A percentile compares a stretch with the other conserved stretches of the same genome.
Evolutionary conservation across 208 protist genomes (phyloP).

Genomic region (Eutreptiella sp.): DNA sequence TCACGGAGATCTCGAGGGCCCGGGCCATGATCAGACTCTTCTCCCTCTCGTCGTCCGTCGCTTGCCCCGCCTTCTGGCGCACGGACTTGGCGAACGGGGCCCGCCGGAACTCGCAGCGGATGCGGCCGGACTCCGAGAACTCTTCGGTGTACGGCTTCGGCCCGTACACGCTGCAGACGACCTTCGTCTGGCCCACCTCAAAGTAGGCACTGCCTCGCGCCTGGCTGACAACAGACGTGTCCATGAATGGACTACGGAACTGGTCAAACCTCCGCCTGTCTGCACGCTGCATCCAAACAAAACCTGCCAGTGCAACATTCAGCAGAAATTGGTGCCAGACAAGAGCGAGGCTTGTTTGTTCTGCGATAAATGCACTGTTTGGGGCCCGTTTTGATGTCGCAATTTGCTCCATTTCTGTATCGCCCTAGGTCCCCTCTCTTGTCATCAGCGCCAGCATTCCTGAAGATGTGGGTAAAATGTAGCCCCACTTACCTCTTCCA

Average conservation of each 20-base stretch:
- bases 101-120: slow-evolving; percentile 28
- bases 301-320: too few species aligned
- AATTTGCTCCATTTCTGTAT: too few species aligned
- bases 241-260: slow-evolving; percentile 19
- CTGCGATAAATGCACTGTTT: too few species aligned
- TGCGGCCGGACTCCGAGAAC: slow-evolving; percentile 22
- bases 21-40: slow-evolving; percentile 15
- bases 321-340: too few species aligned
- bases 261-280: not conserved
- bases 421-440: too few species aligned
- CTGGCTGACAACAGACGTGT: slow-evolving; percentile 1
- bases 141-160: slow-evolving; percentile 23
- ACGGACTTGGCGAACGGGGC: slow-evolving; percentile 17
- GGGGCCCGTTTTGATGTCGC: too few species aligned
- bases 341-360: too few species aligned
- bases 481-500: too few species aligned
- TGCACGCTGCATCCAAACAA: too few species aligned
- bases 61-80: not conserved
- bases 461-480: too few species aligned
- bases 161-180: slow-evolving; percentile 40
- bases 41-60: not conserved
- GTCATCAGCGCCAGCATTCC: too few species aligned
- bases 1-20: slow-evolving; percentile 25
- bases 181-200: slow-evolving; percentile 34
- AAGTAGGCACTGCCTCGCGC: slow-evolving; percentile 36